These are phyloP conservation scores for Triadica sebifera DNA, from an alignment of 345 rosid genomes.

Conservation along the genomic window DNA sequence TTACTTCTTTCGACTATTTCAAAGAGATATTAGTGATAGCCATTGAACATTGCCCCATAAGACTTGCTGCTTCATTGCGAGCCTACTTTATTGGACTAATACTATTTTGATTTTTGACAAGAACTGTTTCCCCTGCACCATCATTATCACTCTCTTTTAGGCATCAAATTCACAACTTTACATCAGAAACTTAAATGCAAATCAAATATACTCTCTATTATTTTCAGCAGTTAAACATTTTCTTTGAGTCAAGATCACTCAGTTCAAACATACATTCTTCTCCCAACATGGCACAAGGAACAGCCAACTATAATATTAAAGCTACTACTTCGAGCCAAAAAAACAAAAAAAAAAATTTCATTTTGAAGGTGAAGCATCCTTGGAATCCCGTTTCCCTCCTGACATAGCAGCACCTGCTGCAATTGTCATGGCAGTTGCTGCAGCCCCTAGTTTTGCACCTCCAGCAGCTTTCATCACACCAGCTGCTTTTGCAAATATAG, in stretches of 20 bases:
- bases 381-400: slow-evolving; percentile 55
- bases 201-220: slow-evolving; percentile 13
- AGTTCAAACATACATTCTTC: slow-evolving; percentile 3
- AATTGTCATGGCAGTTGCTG: slow-evolving; percentile 74
- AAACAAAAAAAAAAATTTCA: slow-evolving; percentile 14
- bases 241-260: slow-evolving; percentile 6
- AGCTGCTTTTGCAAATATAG: slow-evolving; percentile 71
- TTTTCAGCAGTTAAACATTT: slow-evolving; percentile 13
- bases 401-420: slow-evolving; percentile 75
- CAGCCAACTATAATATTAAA: slow-evolving; percentile 12
- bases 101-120: too few species aligned
- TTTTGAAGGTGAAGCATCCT: slow-evolving; percentile 45
- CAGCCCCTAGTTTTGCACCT: slow-evolving; percentile 82
- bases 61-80: too few species aligned
- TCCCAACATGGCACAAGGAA: slow-evolving; percentile 4
- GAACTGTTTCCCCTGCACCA: too few species aligned
- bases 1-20: too few species aligned
- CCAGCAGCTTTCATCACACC: slow-evolving; percentile 88
- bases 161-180: neutral
- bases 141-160: too few species aligned
- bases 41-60: too few species aligned
- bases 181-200: neutral
- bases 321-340: neutral
- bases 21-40: too few species aligned
- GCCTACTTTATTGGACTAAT: too few species aligned